Evolutionary conservation across 306 rosid species (phyloP).

Genomic region (Astragalus glycyphyllos): DNA sequence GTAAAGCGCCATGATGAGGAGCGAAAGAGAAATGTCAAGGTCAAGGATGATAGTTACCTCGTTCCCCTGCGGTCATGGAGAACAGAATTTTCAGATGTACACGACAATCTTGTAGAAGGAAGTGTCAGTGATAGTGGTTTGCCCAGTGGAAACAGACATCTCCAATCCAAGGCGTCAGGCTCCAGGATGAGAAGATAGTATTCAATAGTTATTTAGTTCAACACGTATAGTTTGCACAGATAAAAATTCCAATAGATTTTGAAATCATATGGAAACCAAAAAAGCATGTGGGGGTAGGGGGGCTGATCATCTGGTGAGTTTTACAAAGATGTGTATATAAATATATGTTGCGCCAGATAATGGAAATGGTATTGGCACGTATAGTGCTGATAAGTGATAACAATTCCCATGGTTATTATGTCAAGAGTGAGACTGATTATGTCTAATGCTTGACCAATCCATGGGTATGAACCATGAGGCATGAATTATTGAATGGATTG

Average conservation of each 20-base stretch:
- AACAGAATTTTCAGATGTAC: conserved; percentile 73
- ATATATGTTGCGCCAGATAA: conserved; percentile 2
- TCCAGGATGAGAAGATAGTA: conserved; percentile 57
- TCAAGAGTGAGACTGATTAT: conserved; percentile 6
- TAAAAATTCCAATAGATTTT: conserved; percentile 26
- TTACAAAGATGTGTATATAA: conserved; percentile 23
- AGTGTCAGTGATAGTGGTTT: conserved; percentile 90
- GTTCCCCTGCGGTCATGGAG: conserved; percentile 77
- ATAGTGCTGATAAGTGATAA: background rate
- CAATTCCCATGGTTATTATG: conserved; percentile 13
- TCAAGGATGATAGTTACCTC: conserved; percentile 78
- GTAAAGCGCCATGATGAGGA: conserved; percentile 89
- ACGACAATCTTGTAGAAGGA: conserved; percentile 68
- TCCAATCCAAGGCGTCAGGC: conserved; percentile 59
- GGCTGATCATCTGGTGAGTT: background rate
- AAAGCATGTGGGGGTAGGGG: conserved; percentile 13
- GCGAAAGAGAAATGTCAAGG: conserved; percentile 68
- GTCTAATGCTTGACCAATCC: background rate
- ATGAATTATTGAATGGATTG: background rate
- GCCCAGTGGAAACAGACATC: conserved; percentile 56
- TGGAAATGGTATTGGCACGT: background rate
- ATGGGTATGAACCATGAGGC: too few relatives aligned
- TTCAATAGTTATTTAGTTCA: conserved; percentile 23
- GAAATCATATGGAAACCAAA: conserved; percentile 26
- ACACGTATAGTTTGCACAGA: conserved; percentile 38